Evolutionary conservation across 805 yeast genomes (phyloP).

Genomic region (Torulaspora quercuum): DNA sequence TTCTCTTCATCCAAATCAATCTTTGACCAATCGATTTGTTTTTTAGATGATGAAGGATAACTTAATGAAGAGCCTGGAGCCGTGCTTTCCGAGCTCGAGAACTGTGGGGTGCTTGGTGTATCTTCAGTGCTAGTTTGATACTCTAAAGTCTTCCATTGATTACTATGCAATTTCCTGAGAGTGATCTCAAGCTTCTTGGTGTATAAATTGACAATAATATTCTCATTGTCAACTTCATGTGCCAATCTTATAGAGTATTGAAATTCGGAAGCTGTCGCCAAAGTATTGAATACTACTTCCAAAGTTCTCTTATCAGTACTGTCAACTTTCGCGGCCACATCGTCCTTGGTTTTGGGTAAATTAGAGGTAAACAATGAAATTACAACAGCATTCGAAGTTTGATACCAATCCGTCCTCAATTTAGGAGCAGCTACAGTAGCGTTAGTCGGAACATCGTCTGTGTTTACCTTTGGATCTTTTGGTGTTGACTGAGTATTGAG

Average conservation of each 20-base stretch:
- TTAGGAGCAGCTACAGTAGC: conserved; percentile 11
- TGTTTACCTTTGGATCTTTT: no score
- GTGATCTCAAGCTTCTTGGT: conserved; percentile 72
- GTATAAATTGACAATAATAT: conserved; percentile 50
- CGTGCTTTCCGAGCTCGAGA: no score
- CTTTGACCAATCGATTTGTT: conserved; percentile 66
- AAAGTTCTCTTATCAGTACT: conserved; percentile 39
- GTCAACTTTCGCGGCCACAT: conserved; percentile 42
- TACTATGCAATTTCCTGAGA: conserved; percentile 45
- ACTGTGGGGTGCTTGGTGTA: not conserved
- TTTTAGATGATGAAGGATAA: conserved; percentile 65
- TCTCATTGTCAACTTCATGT: conserved; percentile 46
- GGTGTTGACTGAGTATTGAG: no score
- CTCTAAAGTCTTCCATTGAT: conserved; percentile 55
- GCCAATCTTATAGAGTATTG: conserved; percentile 53
- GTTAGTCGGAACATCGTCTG: no score
- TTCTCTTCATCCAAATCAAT: conserved; percentile 44
- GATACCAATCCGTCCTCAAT: conserved; percentile 69
- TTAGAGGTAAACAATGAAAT: conserved; percentile 69
- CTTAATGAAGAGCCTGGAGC: conserved; percentile 21
- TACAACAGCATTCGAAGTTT: conserved; percentile 52
- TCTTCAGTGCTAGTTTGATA: not conserved
- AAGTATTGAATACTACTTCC: conserved; percentile 23
- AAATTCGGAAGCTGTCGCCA: conserved; percentile 49
- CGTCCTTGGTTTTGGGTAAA: conserved; percentile 44